These are phyloP conservation scores for Gossypium trilobum DNA, from an alignment of 441 rosid genomes.

Conservation along the genomic window DNA sequence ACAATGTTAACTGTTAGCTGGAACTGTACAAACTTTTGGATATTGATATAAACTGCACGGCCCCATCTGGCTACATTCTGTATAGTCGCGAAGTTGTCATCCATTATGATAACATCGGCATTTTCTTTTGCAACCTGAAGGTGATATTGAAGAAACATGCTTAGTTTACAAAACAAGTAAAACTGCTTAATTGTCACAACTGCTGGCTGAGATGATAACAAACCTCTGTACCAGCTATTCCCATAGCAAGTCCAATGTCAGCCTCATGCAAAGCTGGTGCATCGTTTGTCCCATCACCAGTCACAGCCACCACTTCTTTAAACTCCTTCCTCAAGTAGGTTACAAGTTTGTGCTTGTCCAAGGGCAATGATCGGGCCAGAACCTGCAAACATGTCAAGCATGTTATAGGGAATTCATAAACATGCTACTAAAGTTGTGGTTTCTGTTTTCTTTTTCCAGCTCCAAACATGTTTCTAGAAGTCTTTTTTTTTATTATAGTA, in stretches of 20 bases:
- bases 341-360: slow-evolving; percentile 43
- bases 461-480: neutral
- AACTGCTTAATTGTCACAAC: neutral
- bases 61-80: slow-evolving; percentile 44
- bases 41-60: slow-evolving; percentile 44
- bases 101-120: slow-evolving; percentile 52
- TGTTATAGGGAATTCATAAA: neutral
- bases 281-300: slow-evolving; percentile 51
- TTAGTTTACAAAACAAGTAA: neutral
- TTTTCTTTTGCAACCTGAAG: slow-evolving; percentile 48
- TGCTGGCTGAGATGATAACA: slow-evolving; percentile 2
- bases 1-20: slow-evolving; percentile 43
- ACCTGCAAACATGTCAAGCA: slow-evolving; percentile 25
- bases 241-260: slow-evolving; percentile 51
- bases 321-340: slow-evolving; percentile 30
- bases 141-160: slow-evolving; percentile 4
- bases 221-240: slow-evolving; percentile 52
- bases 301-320: slow-evolving; percentile 40
- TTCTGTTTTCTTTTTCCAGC: neutral
- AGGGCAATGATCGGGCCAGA: slow-evolving; percentile 44
- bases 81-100: slow-evolving; percentile 49
- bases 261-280: slow-evolving; percentile 69
- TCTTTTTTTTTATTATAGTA: neutral
- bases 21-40: slow-evolving; percentile 48
- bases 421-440: neutral